A percentile compares a stretch with the other conserved stretches of the same genome.
Evolutionary conservation across 331 rosid genomes (phyloP).

Genomic region (Phaseolus coccineus): DNA sequence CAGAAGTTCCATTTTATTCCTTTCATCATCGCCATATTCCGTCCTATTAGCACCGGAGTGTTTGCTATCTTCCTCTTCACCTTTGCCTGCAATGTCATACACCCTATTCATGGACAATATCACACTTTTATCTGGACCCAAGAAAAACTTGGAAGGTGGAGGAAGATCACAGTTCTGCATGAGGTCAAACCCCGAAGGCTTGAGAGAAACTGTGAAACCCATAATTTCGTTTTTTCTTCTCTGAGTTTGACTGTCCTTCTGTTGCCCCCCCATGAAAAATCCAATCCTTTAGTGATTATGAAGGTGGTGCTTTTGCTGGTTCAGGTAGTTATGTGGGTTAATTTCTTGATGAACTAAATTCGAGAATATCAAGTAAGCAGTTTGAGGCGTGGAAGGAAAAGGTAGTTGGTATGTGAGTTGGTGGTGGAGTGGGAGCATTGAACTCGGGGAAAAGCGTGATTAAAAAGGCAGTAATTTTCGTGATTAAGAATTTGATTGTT

Average conservation of each 20-base stretch:
- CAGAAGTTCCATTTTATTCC: conserved; percentile 62
- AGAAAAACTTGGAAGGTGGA: conserved; percentile 79
- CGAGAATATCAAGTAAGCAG: conserved; percentile 9
- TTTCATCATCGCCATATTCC: conserved; percentile 25
- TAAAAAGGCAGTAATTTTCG: conserved; percentile 34
- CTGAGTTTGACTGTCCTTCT: conserved; percentile 42
- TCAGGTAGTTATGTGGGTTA: conserved; percentile 5
- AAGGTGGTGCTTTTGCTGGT: background rate
- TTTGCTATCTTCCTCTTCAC: conserved; percentile 15
- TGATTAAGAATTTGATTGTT: conserved; percentile 39
- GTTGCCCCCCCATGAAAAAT: conserved; percentile 52
- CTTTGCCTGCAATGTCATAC: conserved; percentile 40
- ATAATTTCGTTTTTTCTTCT: conserved; percentile 52
- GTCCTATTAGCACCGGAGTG: background rate
- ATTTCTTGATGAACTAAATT: conserved; percentile 23
- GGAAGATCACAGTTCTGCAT: conserved; percentile 97
- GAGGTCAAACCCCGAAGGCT: conserved; percentile 58
- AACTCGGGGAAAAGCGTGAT: conserved; percentile 32
- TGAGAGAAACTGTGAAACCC: conserved; percentile 61
- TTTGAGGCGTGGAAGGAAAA: conserved; percentile 49
- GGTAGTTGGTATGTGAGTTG: conserved; percentile 39
- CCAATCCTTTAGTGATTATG: conserved; percentile 44
- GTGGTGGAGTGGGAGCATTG: conserved; percentile 40
- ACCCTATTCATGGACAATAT: conserved; percentile 56
- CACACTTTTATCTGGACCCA: conserved; percentile 56